These are phyloP conservation scores for Austroboletus niveus DNA, from an alignment of 1,284 basidiomycete species.

Conservation along the genomic window DNA sequence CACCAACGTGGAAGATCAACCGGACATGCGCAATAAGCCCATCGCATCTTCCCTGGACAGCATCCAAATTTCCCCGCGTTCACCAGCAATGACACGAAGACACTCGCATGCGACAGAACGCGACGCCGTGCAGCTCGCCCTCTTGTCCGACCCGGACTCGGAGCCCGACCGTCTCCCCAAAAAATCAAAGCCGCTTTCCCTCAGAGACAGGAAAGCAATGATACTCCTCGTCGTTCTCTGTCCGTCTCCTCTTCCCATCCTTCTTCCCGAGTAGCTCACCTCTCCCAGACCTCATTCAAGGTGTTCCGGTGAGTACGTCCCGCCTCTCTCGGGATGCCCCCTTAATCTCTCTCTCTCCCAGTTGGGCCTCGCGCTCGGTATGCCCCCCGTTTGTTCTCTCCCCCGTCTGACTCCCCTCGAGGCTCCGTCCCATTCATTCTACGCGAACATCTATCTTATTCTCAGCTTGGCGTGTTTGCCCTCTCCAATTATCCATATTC, in stretches of 20 bases:
- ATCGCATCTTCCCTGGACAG: constrained; percentile 56
- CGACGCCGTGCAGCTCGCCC: constrained; percentile 63
- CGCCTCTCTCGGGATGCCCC: constrained; percentile 12
- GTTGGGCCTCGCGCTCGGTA: constrained; percentile 76
- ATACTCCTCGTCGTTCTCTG: constrained; percentile 86
- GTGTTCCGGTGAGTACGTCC: constrained; percentile 80
- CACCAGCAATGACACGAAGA: constrained; percentile 43
- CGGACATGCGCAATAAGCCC: constrained; percentile 40
- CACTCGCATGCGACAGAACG: constrained; percentile 36
- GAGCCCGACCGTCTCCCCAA: constrained; percentile 26
- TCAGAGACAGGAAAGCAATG: constrained; percentile 84
- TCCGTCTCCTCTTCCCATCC: constrained; percentile 44
- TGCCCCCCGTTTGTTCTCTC: constrained; percentile 13
- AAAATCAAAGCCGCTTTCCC: constrained; percentile 53
- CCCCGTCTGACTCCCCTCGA: constrained; percentile 31
- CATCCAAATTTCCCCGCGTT: constrained; percentile 64
- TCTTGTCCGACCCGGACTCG: constrained; percentile 57
- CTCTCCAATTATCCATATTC: constrained; percentile 96
- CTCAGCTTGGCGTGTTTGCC: constrained; percentile 93
- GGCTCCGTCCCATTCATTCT: constrained; percentile 97
- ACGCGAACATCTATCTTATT: constrained; percentile 93
- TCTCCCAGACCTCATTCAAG: constrained; percentile 81
- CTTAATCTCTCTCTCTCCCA: constrained; percentile 29
- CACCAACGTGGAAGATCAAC: constrained; percentile 30
- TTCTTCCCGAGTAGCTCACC: constrained; percentile 16